Base-by-base conservation (phyloP, 1,284 basidiomycete species). In the Ganoderma boninense region DNA sequence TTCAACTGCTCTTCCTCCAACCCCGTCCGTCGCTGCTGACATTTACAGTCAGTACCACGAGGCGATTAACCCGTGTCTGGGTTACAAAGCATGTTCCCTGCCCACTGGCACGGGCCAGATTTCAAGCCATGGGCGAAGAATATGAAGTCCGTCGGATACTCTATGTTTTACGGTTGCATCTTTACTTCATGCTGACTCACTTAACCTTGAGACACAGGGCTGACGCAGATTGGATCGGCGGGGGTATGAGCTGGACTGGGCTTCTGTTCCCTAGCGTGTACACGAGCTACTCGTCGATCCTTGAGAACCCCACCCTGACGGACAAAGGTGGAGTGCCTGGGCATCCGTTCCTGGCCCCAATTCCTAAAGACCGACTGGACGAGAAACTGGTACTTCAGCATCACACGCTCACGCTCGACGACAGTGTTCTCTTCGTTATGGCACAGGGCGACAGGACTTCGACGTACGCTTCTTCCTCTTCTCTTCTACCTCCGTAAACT, bases 211-310 rank as follows among this genome's bases (percentile, higher is more conserved):
- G 38, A 40, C 38, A 40, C 38, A 40, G 38, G 38, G 38, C 38
- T 1, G 38, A 40, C 38, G 38, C 11, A 8, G 38, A 40, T 40
- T 40, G 38, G 38, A 40, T 40, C 6, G 38, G 40, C 16, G 93
- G 92, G 23, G 93, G 93, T 44, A 95, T 93, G 1, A 92, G 90
- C 11, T 95, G 93, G 93, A 93, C 91, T 63, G 91, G 83, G 11
- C 83, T 94, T 63, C 89, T 92, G 4, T 92, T 89, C 82, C 92
- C 85, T 0, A 85, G 86, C 3, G 88, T 87, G 42, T 92, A 92
- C 77, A 90, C 79, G 0, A 79, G 78, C 84, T 83, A 73, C 32
- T 84, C 89, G 42, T 80, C 90, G 8, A 89, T 94, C 65, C 82
- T 87, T 35, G 93, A 95, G 81, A 88, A 85, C n/a, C 86, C 94